Evolutionary conservation across 805 yeast species (phyloP).

Genomic region (Candida vartiovaarae): DNA sequence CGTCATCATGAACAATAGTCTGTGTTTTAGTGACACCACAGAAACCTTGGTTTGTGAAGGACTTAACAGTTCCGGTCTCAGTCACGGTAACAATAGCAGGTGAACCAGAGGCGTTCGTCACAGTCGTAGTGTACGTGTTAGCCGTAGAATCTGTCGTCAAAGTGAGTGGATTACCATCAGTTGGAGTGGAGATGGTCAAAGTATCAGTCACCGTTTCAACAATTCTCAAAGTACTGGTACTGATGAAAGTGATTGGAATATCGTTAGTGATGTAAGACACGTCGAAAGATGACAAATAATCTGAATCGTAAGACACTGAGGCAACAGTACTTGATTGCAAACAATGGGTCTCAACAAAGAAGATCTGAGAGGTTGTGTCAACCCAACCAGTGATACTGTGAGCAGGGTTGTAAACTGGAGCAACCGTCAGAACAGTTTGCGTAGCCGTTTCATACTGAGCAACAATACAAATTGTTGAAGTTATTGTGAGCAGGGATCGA

Average conservation of each 20-base stretch:
- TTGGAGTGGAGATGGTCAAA: constrained; percentile 10
- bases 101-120: constrained; percentile 7
- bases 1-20: constrained; percentile 5
- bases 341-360: constrained; percentile 18
- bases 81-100: not conserved
- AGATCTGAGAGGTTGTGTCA: constrained; percentile 9
- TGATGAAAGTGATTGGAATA: constrained; percentile 17
- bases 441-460: constrained; percentile 21
- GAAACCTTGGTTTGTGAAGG: constrained; percentile 9
- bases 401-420: constrained; percentile 15
- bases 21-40: constrained; percentile 10
- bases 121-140: constrained; percentile 1
- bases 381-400: constrained; percentile 21
- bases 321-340: constrained; percentile 14
- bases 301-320: constrained; percentile 15
- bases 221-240: constrained; percentile 14
- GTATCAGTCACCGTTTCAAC: constrained; percentile 19
- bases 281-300: constrained; percentile 14
- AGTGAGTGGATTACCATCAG: constrained; percentile 3
- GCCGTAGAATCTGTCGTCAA: constrained; percentile 1
- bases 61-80: constrained; percentile 9
- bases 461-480: constrained; percentile 17
- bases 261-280: constrained; percentile 17
- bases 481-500: constrained; percentile 9
- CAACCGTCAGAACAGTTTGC: constrained; percentile 15